Conservation (phyloP, 768 basidiomycete species). For the Punctularia strigosozonata region DNA sequence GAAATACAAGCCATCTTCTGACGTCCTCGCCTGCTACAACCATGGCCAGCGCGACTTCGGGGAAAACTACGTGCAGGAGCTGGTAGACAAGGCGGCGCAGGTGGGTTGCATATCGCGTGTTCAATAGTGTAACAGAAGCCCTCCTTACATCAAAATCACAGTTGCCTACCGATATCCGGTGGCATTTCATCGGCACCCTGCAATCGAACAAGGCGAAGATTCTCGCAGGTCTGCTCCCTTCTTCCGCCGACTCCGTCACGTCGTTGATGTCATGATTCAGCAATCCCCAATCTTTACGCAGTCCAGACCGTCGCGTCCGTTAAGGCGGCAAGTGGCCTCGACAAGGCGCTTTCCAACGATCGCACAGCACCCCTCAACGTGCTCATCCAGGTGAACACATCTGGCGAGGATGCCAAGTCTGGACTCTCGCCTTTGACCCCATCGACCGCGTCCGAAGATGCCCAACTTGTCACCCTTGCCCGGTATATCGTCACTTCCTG, state of each 20-base stretch:
- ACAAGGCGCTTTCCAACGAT: conserved; percentile 55
- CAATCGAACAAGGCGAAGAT: conserved; percentile 91
- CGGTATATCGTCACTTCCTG: conserved; percentile 60
- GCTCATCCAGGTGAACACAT: conserved; percentile 91
- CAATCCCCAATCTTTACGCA: conserved; percentile 77
- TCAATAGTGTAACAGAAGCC: neutral
- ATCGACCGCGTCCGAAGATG: conserved; percentile 19
- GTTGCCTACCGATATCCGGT: conserved; percentile 83
- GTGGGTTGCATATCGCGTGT: conserved; percentile 25
- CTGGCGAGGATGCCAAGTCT: conserved; percentile 84
- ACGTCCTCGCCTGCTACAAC: conserved; percentile 75
- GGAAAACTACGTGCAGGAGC: conserved; percentile 94
- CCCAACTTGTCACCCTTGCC: conserved; percentile 58
- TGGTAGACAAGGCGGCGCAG: conserved; percentile 73
- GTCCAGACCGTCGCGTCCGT: conserved; percentile 78
- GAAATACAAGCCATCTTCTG: conserved; percentile 83
- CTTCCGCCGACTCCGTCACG: neutral
- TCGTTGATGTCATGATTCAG: conserved; percentile 24
- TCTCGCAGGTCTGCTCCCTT: conserved; percentile 52
- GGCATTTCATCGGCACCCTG: conserved; percentile 94
- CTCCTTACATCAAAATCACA: conserved; percentile 17
- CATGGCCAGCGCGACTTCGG: conserved; percentile 86
- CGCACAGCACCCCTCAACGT: conserved; percentile 59
- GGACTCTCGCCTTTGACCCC: conserved; percentile 55
- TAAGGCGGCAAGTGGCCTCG: conserved; percentile 71